Conservation (phyloP, 441 rosid genomes). For the Biscutella laevigata region DNA sequence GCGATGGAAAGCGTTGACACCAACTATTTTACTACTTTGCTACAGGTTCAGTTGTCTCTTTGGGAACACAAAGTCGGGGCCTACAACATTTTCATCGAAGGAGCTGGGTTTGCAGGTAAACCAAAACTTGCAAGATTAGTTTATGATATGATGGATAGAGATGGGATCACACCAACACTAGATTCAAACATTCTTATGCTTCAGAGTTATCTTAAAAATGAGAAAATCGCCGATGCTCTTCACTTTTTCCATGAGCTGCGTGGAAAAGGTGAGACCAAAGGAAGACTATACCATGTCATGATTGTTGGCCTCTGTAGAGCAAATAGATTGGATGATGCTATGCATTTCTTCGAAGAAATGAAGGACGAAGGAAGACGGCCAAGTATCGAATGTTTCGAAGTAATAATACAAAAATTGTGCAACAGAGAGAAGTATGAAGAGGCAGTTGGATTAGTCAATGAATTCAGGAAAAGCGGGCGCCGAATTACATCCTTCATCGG, state of each 20-base stretch:
- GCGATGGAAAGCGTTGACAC: conserved; percentile 39
- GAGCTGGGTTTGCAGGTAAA: conserved; percentile 58
- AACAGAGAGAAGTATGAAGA: conserved; percentile 25
- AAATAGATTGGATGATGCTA: conserved; percentile 37
- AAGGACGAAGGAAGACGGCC: conserved; percentile 35
- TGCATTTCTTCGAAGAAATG: conserved; percentile 40
- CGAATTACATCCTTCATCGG: conserved; percentile 60
- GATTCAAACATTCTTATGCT: conserved; percentile 44
- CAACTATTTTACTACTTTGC: conserved; percentile 31
- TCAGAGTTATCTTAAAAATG: conserved; percentile 51
- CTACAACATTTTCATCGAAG: conserved; percentile 57
- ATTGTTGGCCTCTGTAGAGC: conserved; percentile 51
- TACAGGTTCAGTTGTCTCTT: conserved; percentile 44
- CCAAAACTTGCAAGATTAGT: conserved; percentile 64
- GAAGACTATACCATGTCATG: conserved; percentile 38
- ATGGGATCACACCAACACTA: conserved; percentile 36
- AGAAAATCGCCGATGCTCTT: conserved; percentile 50
- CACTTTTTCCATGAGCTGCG: conserved; percentile 38
- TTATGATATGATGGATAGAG: conserved; percentile 50
- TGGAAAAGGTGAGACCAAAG: conserved; percentile 25
- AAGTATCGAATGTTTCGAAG: conserved; percentile 48
- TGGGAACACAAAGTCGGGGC: conserved; percentile 20
- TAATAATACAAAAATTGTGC: conserved; percentile 41
- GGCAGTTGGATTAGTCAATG: conserved; percentile 44
- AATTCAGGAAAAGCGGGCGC: conserved; percentile 40